These are phyloP conservation scores for Rhizophagus prolifer DNA, from an alignment of 192 early-diverging fungal species.

Conservation along the genomic window DNA sequence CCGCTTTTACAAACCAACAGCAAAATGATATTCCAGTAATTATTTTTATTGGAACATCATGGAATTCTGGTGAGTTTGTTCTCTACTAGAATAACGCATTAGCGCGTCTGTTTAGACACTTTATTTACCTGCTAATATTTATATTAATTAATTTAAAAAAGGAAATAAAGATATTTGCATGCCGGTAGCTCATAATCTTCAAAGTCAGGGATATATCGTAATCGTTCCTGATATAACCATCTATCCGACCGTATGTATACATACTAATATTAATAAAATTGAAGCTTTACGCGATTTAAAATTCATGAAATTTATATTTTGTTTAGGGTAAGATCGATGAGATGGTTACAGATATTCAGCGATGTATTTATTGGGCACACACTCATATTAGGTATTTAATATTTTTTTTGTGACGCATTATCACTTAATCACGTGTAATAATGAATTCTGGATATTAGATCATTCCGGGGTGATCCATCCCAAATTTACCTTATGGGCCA, in stretches of 20 bases:
- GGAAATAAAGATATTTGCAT: slow-evolving; percentile 45
- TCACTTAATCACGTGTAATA: not conserved
- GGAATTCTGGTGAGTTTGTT: slow-evolving; percentile 18
- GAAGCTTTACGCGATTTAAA: not conserved
- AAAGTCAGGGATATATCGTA: slow-evolving; percentile 47
- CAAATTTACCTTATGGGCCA: slow-evolving; percentile 48
- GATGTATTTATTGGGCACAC: slow-evolving; percentile 39
- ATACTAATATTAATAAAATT: not conserved
- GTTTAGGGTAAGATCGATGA: slow-evolving; percentile 40
- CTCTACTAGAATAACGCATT: too few species aligned
- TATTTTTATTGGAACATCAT: slow-evolving; percentile 27
- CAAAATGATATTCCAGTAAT: slow-evolving; percentile 10
- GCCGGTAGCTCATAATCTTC: slow-evolving; percentile 48
- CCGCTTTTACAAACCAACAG: not conserved
- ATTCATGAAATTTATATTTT: not conserved
- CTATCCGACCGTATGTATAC: slow-evolving; percentile 36
- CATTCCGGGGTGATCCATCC: slow-evolving; percentile 39
- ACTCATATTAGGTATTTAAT: slow-evolving; percentile 29
- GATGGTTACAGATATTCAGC: slow-evolving; percentile 46
- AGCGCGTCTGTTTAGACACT: too few species aligned
- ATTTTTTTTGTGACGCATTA: not conserved
- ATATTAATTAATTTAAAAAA: not conserved
- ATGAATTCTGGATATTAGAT: slow-evolving; percentile 19
- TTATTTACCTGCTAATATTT: not conserved
- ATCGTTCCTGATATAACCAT: slow-evolving; percentile 46